A percentile compares a stretch with the other conserved stretches of the same genome.
These are phyloP conservation scores for Jimgerdemannia lactiflua DNA, from an alignment of 192 early-diverging fungal genomes.

Conservation along the genomic window DNA sequence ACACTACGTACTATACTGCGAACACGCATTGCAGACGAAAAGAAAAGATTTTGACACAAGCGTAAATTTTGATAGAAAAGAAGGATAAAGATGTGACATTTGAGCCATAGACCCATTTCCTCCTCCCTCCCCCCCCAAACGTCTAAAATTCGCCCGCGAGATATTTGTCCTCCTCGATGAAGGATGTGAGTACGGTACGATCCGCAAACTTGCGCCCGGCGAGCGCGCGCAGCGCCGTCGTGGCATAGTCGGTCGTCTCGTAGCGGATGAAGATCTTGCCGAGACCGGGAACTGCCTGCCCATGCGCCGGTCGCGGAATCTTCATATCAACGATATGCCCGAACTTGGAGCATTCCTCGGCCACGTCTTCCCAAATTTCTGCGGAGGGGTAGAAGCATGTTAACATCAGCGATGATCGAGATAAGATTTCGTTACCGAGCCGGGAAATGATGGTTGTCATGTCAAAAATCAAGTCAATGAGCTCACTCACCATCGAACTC, in stretches of 20 bases:
- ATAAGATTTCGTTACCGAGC: too few species aligned
- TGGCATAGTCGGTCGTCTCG: conserved; percentile 51
- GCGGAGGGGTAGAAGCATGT: conserved; percentile 1
- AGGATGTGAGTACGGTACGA: conserved; percentile 89
- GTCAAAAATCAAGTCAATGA: background rate
- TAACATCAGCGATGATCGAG: background rate
- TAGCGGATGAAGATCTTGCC: conserved; percentile 96
- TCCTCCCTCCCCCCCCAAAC: too few species aligned
- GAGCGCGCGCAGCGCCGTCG: conserved; percentile 71
- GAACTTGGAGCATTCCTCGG: conserved; percentile 86
- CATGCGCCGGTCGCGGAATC: conserved; percentile 76
- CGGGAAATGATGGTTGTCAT: background rate
- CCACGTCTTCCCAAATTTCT: conserved; percentile 90
- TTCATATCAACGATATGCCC: conserved; percentile 76
- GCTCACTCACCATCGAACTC: conserved; percentile 72
- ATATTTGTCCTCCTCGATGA: conserved; percentile 74
- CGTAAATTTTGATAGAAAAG: too few species aligned
- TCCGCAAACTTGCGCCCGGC: conserved; percentile 94
- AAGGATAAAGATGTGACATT: too few species aligned
- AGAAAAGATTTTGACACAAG: too few species aligned
- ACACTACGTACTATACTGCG: too few species aligned
- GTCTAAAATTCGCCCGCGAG: conserved; percentile 54
- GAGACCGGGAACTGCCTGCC: conserved; percentile 58
- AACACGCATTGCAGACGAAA: too few species aligned
- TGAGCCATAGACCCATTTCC: too few species aligned